These are phyloP conservation scores for Venturia aucupariae DNA, from an alignment of 2,329 filamentous ascomycete genomes.

Conservation along the genomic window DNA sequence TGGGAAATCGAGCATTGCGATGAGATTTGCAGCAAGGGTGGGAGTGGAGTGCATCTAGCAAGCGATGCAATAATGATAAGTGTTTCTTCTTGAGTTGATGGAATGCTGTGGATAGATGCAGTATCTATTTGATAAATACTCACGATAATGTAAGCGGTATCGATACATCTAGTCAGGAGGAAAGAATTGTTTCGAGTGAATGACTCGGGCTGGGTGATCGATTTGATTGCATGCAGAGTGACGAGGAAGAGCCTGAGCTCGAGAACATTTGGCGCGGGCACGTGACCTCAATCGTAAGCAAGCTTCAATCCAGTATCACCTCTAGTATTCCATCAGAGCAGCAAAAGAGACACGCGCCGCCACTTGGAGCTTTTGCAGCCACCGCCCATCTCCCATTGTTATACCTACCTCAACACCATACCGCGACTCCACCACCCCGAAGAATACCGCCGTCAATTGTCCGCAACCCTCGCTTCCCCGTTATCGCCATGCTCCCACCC, in stretches of 20 bases:
- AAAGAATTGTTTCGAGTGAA: background rate
- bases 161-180: background rate
- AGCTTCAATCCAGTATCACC: background rate
- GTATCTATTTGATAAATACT: too few species aligned
- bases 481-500: conserved; percentile 1
- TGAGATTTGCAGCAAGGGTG: conserved; percentile 3
- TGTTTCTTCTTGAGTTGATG: background rate
- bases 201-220: background rate
- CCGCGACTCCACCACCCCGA: background rate
- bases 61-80: background rate
- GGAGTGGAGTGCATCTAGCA: background rate
- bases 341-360: background rate
- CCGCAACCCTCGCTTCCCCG: background rate
- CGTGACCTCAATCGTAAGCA: background rate
- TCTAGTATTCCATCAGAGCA: background rate
- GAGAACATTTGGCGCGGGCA: background rate
- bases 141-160: too few species aligned
- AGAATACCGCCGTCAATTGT: background rate
- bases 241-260: background rate
- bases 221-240: background rate
- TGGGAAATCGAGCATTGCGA: background rate
- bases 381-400: background rate
- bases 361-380: too few species aligned
- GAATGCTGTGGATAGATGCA: background rate
- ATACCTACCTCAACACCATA: background rate